These are phyloP conservation scores for Bothriochloa decipiens DNA, from an alignment of 176 grass and related monocot genomes.

Conservation along the genomic window DNA sequence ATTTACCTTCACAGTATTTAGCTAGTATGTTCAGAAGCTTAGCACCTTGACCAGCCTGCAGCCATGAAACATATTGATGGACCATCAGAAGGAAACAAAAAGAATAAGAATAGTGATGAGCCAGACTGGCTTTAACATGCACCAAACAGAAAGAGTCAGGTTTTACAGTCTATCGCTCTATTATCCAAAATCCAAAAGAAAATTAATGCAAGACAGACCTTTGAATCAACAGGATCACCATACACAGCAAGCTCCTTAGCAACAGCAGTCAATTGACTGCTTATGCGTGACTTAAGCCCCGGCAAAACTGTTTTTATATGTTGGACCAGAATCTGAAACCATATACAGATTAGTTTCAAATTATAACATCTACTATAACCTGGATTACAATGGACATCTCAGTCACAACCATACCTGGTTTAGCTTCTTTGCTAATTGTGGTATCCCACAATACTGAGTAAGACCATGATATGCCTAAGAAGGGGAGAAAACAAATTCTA, in stretches of 20 bases:
- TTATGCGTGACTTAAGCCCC: conserved; percentile 87
- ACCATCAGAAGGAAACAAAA: conserved; percentile 34
- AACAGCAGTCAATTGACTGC: conserved; percentile 74
- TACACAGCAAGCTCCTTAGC: conserved; percentile 92
- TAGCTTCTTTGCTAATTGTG: conserved; percentile 95
- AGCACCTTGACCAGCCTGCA: conserved; percentile 83
- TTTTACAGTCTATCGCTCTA: neutral
- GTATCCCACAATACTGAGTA: conserved; percentile 89
- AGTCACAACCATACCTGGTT: conserved; percentile 67
- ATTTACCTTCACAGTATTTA: conserved; percentile 96
- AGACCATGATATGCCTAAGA: conserved; percentile 91
- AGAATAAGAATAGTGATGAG: conserved; percentile 27
- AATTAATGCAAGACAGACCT: conserved; percentile 56
- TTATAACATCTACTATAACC: neutral
- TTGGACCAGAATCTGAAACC: conserved; percentile 95
- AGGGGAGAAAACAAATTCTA: conserved; percentile 21
- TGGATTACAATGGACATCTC: neutral
- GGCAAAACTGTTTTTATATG: conserved; percentile 93
- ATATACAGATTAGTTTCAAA: conserved; percentile 19
- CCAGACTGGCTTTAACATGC: neutral
- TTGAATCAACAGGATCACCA: conserved; percentile 90
- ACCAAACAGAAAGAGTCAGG: conserved; percentile 4
- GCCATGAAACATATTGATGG: conserved; percentile 29
- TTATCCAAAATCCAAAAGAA: conserved; percentile 33
- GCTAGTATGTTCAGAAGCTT: conserved; percentile 96